A percentile compares a stretch with the other conserved stretches of the same genome.
phyloP scores from a whole-genome alignment of 1,139 yeast genomes.

The Geotrichum aggregatum region DNA sequence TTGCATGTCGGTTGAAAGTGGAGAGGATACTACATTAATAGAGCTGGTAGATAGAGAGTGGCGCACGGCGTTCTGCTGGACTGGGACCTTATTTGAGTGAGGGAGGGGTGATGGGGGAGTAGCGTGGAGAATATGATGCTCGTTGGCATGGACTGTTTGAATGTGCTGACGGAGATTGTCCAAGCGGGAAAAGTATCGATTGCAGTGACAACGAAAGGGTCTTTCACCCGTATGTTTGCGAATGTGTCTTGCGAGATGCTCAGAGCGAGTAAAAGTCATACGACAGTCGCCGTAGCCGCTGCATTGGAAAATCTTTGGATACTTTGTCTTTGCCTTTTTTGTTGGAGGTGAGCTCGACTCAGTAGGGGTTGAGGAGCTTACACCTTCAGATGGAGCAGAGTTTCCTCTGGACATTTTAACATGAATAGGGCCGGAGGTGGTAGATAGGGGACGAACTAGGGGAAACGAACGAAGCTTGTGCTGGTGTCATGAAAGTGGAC shows the following conservation, averaged over 20 bases:
- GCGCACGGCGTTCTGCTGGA: constrained; percentile 4
- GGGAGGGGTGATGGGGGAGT: constrained; percentile 32
- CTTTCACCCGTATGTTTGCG: constrained; percentile 94
- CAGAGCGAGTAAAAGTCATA: constrained; percentile 85
- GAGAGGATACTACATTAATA: neutral
- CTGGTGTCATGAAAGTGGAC: neutral
- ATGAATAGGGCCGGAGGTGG: neutral
- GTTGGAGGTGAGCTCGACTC: constrained; percentile 2
- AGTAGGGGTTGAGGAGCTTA: neutral
- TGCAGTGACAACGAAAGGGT: constrained; percentile 87
- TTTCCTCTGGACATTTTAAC: constrained; percentile 1
- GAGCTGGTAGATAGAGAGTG: constrained; percentile 5
- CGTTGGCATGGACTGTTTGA: constrained; percentile 90
- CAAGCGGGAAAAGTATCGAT: constrained; percentile 72
- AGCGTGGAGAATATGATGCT: constrained; percentile 44
- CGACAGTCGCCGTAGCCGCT: constrained; percentile 81
- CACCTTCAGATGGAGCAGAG: neutral
- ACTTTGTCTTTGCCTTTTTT: constrained; percentile 34
- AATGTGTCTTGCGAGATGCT: constrained; percentile 88
- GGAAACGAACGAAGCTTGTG: neutral
- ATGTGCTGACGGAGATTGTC: constrained; percentile 91
- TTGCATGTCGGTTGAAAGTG: neutral
- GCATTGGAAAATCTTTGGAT: constrained; percentile 65
- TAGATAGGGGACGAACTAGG: neutral
- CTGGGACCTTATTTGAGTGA: constrained; percentile 31